Conservation (phyloP, 306 rosid species). For the Boehmeria nivea region DNA sequence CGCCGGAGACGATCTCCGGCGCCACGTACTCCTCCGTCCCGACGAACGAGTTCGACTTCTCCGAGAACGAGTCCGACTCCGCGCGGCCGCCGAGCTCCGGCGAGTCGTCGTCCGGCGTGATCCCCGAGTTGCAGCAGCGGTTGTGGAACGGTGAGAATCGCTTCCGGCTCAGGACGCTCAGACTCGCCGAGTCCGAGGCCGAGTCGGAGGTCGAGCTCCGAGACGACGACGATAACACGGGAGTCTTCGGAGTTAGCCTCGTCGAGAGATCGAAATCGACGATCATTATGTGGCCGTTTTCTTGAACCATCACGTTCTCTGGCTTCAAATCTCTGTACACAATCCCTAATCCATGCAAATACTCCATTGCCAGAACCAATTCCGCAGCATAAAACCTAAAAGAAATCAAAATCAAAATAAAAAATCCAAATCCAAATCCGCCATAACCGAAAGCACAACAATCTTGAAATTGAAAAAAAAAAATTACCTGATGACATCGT, state of each 20-base stretch:
- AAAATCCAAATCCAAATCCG: not conserved
- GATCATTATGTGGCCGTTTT: constrained; percentile 83
- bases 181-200: constrained; percentile 21
- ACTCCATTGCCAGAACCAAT: constrained; percentile 68
- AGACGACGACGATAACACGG: constrained; percentile 11
- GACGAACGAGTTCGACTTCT: constrained; percentile 81
- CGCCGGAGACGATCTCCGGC: constrained; percentile 66
- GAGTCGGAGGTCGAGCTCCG: not conserved
- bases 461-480: not conserved
- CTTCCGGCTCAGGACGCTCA: constrained; percentile 1
- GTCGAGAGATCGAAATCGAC: constrained; percentile 89
- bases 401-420: not conserved
- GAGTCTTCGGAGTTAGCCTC: constrained; percentile 37
- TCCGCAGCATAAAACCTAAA: constrained; percentile 86
- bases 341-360: constrained; percentile 65
- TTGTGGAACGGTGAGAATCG: constrained; percentile 25
- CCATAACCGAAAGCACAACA: not conserved
- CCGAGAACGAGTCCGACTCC: constrained; percentile 44
- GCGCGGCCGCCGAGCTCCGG: not conserved
- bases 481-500: constrained; percentile 57
- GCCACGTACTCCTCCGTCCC: constrained; percentile 98
- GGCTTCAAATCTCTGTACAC: constrained; percentile 93
- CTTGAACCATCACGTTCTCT: constrained; percentile 79
- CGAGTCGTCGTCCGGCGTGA: constrained; percentile 18
- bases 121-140: constrained; percentile 32